phyloP scores from a whole-genome alignment of 2,329 filamentous ascomycete genomes.

The Lachnellula subtilissima region DNA sequence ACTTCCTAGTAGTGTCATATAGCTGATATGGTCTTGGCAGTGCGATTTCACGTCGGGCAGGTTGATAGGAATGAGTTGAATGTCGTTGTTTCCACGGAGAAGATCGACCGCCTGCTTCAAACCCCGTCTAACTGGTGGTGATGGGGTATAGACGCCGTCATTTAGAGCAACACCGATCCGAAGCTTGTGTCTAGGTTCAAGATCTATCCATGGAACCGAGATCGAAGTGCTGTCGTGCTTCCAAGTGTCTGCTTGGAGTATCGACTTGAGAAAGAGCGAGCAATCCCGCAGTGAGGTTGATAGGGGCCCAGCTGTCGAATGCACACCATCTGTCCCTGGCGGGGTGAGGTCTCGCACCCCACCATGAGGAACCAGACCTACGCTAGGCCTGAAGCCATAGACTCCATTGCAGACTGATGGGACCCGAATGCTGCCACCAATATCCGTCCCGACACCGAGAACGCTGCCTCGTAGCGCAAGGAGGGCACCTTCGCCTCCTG shows the following conservation, averaged over 20 bases:
- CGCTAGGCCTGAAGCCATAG: slow-evolving; percentile 34
- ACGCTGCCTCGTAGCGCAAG: slow-evolving; percentile 28
- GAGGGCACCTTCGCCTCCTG: slow-evolving; percentile 31
- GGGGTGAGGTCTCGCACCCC: slow-evolving; percentile 46
- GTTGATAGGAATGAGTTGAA: slow-evolving; percentile 53
- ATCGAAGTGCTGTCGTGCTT: slow-evolving; percentile 33
- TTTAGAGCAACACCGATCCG: slow-evolving; percentile 46
- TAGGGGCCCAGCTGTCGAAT: slow-evolving; percentile 43
- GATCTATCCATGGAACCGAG: slow-evolving; percentile 41
- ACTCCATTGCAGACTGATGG: slow-evolving; percentile 43
- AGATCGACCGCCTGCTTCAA: slow-evolving; percentile 37
- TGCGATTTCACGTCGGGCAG: slow-evolving; percentile 42
- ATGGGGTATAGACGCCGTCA: slow-evolving; percentile 44
- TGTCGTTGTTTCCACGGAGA: slow-evolving; percentile 35
- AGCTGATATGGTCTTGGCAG: slow-evolving; percentile 44
- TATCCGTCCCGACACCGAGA: slow-evolving; percentile 39
- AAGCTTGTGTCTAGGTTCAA: slow-evolving; percentile 29
- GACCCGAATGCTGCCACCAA: slow-evolving; percentile 17
- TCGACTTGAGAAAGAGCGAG: slow-evolving; percentile 37
- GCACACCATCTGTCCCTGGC: slow-evolving; percentile 44
- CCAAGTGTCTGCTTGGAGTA: slow-evolving; percentile 40
- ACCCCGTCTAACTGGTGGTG: slow-evolving; percentile 45
- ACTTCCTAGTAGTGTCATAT: slow-evolving; percentile 15
- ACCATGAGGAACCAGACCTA: slow-evolving; percentile 25
- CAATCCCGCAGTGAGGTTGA: slow-evolving; percentile 38